Base-by-base conservation (phyloP, 2,329 filamentous ascomycete species). In the Diaporthe citri region DNA sequence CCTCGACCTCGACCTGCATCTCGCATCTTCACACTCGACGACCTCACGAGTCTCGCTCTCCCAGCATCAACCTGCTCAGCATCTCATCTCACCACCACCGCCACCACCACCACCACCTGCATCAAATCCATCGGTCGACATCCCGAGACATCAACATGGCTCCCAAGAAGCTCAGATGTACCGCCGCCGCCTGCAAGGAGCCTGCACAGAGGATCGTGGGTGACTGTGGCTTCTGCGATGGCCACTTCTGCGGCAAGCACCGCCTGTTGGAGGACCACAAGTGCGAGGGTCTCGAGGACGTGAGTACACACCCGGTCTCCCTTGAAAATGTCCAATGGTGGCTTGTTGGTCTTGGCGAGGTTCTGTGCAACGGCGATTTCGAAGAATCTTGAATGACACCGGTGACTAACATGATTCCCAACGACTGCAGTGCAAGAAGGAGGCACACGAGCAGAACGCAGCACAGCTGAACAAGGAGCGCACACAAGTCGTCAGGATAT, bases 221-320 rank as follows among this genome's bases (percentile, higher is more conserved):
- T 72, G 96, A 98, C 87, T 99, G 97, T 86, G 93, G 92, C 76
- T 98, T 98, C 88, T 99, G 97, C 88, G 89, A 93, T 73, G 95
- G 96, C 60, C 94, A 97, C 83, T 98, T 95, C 88, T 99, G 97
- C 86, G 95, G 95, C 80, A 97, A 95, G 87, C 97, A 99, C 86
- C 91, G 97, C 74, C 90, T 98, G 86, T 86, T 98, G 78, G 97
- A 99, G 85, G 94, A 96, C 80, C 97, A 99, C 87, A 95, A 95
- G 86, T 99, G 97, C 87, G 92, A 91, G 78, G 95, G 95, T 55
- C 88, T 99, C 74, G 97, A 98, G 88, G 94, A 98, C 86, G 92
- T 93, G 87, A 87, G 92, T 87, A 46, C 8, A 28, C 28, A 17
- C 25, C 28, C 17, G n/a, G 8, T n/a, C 41, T 43, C 17, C 25